These are phyloP conservation scores for Lentinula aciculospora DNA, from an alignment of 768 basidiomycete species.

Conservation along the genomic window DNA sequence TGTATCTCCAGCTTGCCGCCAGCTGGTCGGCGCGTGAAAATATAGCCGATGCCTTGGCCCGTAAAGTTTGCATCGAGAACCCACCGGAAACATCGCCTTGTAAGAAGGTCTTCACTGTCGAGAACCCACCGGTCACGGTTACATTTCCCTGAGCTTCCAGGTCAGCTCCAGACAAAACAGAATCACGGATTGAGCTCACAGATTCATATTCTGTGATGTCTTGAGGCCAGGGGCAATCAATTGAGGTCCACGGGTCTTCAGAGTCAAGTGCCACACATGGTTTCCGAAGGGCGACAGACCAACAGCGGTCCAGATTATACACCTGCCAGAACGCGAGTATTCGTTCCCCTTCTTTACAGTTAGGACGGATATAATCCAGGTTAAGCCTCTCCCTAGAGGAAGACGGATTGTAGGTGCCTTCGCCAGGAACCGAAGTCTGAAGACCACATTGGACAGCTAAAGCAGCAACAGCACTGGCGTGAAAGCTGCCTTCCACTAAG, in stretches of 20 bases:
- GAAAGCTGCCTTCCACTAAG: conserved; percentile 72
- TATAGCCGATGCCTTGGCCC: conserved; percentile 73
- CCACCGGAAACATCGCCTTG: conserved; percentile 51
- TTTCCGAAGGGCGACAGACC: conserved; percentile 70
- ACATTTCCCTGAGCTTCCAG: conserved; percentile 47
- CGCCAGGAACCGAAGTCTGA: conserved; percentile 34
- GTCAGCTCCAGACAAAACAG: conserved; percentile 4
- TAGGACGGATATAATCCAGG: conserved; percentile 52
- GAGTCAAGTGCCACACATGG: conserved; percentile 64
- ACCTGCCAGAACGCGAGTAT: conserved; percentile 82
- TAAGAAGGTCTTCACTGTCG: conserved; percentile 60
- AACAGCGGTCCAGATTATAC: conserved; percentile 74
- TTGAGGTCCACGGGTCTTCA: conserved; percentile 47
- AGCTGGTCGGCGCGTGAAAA: conserved; percentile 64
- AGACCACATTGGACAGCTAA: conserved; percentile 72
- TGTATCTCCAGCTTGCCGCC: conserved; percentile 53
- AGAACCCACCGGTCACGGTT: conserved; percentile 42
- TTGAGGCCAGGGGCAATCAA: conserved; percentile 76
- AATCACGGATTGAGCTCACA: conserved; percentile 33
- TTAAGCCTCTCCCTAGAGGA: conserved; percentile 33
- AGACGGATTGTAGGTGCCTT: conserved; percentile 27
- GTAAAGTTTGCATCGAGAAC: conserved; percentile 59
- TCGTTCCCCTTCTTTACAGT: conserved; percentile 62
- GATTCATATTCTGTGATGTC: conserved; percentile 66
- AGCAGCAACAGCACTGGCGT: conserved; percentile 68